These are phyloP conservation scores for Nicotiana tomentosiformis DNA, from an alignment of 257 asterid species.

Conservation along the genomic window DNA sequence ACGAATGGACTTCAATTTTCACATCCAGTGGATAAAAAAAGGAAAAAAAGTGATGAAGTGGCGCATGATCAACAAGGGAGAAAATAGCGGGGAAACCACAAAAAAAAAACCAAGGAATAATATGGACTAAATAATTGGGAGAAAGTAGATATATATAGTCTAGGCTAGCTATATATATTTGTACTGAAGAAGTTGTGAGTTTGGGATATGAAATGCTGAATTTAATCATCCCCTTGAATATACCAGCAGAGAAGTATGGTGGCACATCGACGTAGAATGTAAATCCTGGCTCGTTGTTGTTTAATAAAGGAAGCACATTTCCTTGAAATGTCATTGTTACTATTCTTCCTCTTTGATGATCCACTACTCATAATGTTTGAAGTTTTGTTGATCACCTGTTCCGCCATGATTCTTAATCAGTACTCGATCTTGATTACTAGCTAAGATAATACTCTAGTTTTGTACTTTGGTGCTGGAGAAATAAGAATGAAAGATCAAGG, in stretches of 20 bases:
- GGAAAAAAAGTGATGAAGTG: background rate
- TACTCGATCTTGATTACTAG: background rate
- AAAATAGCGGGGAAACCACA: background rate
- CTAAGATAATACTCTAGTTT: background rate
- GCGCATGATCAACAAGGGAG: background rate
- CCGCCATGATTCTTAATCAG: background rate
- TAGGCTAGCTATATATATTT: background rate
- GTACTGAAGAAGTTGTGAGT: background rate
- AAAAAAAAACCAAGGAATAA: background rate
- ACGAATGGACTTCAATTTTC: background rate
- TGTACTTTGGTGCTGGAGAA: background rate
- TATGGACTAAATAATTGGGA: background rate
- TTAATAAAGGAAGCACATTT: conserved; percentile 69
- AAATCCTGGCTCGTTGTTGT: conserved; percentile 67
- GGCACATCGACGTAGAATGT: conserved; percentile 81
- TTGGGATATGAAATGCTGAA: background rate
- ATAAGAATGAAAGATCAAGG: conserved; percentile 3
- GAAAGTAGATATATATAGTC: background rate
- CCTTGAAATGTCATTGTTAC: conserved; percentile 37
- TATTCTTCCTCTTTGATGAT: background rate
- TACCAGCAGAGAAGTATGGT: conserved; percentile 74
- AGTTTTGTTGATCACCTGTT: background rate
- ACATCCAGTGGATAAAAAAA: background rate
- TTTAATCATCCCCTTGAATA: conserved; percentile 63
- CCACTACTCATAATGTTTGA: background rate